A percentile compares a stretch with the other conserved stretches of the same genome.
Conservation (phyloP, 2,329 filamentous ascomycete species). For the Phyllosticta citrichinensis region DNA sequence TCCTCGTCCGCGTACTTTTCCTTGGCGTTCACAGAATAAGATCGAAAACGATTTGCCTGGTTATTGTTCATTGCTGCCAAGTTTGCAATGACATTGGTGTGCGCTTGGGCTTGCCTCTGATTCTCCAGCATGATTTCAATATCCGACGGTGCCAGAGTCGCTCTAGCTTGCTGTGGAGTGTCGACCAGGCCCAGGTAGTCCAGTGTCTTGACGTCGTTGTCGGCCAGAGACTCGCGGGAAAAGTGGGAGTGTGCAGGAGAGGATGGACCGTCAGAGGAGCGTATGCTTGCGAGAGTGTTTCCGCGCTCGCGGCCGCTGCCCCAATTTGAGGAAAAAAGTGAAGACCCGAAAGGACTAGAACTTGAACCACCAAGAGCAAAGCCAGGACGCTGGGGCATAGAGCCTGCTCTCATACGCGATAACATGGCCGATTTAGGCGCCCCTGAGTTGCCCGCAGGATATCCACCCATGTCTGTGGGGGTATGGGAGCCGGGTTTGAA, state of each 20-base stretch:
- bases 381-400: conserved; percentile 80
- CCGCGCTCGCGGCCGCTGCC: conserved; percentile 69
- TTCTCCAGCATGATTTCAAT: conserved; percentile 41
- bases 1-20: conserved; percentile 92
- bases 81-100: conserved; percentile 43
- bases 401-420: conserved; percentile 80
- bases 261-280: conserved; percentile 78
- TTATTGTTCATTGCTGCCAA: conserved; percentile 66
- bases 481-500: conserved; percentile 57
- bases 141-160: conserved; percentile 57
- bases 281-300: conserved; percentile 81
- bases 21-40: conserved; percentile 97
- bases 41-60: conserved; percentile 76
- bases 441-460: conserved; percentile 30
- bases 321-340: conserved; percentile 83
- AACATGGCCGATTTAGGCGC: conserved; percentile 50
- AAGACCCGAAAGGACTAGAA: conserved; percentile 68
- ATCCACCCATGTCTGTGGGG: conserved; percentile 25
- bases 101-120: conserved; percentile 46
- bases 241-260: conserved; percentile 82
- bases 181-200: conserved; percentile 94
- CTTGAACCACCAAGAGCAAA: conserved; percentile 41
- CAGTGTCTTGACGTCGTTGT: conserved; percentile 83
- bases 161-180: conserved; percentile 71
- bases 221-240: conserved; percentile 72